Conservation (phyloP, 2,329 filamentous ascomycete species). For the Venturia nashicola region DNA sequence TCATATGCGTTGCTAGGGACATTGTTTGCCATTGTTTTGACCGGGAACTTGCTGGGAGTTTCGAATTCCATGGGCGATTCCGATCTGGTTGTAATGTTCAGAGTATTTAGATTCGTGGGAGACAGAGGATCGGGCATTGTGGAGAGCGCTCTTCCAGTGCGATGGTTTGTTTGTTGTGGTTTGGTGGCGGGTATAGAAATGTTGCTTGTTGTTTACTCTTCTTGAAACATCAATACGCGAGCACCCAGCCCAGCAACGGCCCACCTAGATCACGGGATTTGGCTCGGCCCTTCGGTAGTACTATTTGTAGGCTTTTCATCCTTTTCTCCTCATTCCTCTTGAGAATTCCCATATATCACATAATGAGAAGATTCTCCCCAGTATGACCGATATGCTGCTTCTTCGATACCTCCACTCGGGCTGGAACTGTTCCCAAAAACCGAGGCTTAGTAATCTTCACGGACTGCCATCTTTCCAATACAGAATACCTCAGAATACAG, state of each 20-base stretch:
- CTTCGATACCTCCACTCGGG: too few species aligned
- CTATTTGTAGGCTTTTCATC: too few species aligned
- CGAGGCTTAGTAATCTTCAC: not conserved
- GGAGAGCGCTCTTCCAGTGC: not conserved
- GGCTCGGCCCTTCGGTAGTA: too few species aligned
- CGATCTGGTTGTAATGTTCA: not conserved
- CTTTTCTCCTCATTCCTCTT: too few species aligned
- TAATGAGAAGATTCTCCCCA: not conserved
- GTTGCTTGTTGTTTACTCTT: not conserved
- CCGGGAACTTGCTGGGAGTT: not conserved
- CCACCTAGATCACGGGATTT: too few species aligned
- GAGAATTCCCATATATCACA: too few species aligned
- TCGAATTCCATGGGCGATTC: not conserved
- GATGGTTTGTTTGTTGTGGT: not conserved
- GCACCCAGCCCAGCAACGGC: not conserved
- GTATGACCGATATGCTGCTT: too few species aligned
- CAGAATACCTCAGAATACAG: not conserved
- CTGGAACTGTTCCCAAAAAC: not conserved
- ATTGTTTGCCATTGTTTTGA: not conserved
- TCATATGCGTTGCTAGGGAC: constrained; percentile 13
- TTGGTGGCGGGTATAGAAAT: not conserved
- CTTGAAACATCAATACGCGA: not conserved
- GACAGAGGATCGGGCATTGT: constrained; percentile 6
- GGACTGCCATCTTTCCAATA: not conserved
- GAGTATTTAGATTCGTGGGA: not conserved